Conservation (phyloP, 164 flowering plant species). For the Nymphaea colorata region DNA sequence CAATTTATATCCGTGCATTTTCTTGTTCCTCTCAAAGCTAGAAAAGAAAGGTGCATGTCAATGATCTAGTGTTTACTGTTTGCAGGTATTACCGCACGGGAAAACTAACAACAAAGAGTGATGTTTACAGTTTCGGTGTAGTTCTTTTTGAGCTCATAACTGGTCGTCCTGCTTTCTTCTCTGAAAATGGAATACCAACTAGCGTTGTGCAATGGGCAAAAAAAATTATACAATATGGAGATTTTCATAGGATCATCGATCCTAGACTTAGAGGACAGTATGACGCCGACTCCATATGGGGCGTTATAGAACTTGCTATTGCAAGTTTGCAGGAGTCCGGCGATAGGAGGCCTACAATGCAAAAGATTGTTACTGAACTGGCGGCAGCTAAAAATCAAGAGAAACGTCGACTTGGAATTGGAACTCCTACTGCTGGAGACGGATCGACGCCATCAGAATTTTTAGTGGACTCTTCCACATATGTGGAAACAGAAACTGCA, state of each 20-base stretch:
- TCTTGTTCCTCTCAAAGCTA: neutral
- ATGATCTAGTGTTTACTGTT: neutral
- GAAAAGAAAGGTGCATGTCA: neutral
- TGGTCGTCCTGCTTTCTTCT: neutral
- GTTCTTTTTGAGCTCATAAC: slow-evolving; percentile 2
- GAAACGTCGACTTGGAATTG: neutral
- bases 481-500: neutral
- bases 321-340: neutral
- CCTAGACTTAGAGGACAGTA: neutral
- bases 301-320: neutral
- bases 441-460: neutral
- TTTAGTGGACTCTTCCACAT: neutral
- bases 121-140: slow-evolving; percentile 3
- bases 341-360: neutral
- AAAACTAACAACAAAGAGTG: neutral
- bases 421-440: neutral
- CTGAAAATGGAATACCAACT: neutral
- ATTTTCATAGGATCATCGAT: neutral
- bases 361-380: neutral
- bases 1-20: too few relatives aligned
- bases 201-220: neutral
- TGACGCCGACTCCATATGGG: neutral
- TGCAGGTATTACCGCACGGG: neutral
- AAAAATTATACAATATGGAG: neutral
- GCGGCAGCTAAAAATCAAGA: neutral